A percentile compares a stretch with the other conserved stretches of the same genome.
phyloP scores from a whole-genome alignment of 2,329 filamentous ascomycete genomes.

The Myriosclerotinia scirpicola region DNA sequence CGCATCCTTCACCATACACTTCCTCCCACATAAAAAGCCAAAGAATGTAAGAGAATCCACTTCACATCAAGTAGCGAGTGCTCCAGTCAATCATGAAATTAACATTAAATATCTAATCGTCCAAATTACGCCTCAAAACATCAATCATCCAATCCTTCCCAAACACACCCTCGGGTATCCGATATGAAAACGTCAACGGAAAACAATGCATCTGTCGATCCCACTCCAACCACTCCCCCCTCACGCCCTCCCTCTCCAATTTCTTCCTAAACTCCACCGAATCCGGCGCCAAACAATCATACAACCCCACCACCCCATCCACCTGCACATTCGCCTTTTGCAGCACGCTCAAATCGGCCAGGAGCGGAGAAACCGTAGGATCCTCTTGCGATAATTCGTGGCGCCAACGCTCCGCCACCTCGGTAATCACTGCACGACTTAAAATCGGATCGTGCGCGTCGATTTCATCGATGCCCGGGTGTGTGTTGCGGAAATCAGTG shows the following conservation, averaged over 20 bases:
- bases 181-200: constrained; percentile 18
- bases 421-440: constrained; percentile 26
- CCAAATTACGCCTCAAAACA: constrained; percentile 12
- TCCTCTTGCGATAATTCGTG: constrained; percentile 25
- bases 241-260: constrained; percentile 25
- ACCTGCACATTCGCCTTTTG: constrained; percentile 29
- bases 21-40: too few species aligned
- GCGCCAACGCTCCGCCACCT: constrained; percentile 28
- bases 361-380: constrained; percentile 28
- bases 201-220: constrained; percentile 35
- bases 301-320: constrained; percentile 30
- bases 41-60: too few species aligned
- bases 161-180: constrained; percentile 8
- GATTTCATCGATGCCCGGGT: constrained; percentile 29
- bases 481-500: constrained; percentile 29
- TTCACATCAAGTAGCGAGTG: not conserved
- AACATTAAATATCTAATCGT: not conserved
- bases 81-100: too few species aligned
- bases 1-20: too few species aligned
- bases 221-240: constrained; percentile 33
- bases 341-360: constrained; percentile 29
- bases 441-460: constrained; percentile 27
- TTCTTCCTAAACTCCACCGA: constrained; percentile 28
- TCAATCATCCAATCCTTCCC: constrained; percentile 20
- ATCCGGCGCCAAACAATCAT: constrained; percentile 30